phyloP scores from a whole-genome alignment of 2,329 filamentous ascomycete species.

The Hirsutella rhossiliensis region DNA sequence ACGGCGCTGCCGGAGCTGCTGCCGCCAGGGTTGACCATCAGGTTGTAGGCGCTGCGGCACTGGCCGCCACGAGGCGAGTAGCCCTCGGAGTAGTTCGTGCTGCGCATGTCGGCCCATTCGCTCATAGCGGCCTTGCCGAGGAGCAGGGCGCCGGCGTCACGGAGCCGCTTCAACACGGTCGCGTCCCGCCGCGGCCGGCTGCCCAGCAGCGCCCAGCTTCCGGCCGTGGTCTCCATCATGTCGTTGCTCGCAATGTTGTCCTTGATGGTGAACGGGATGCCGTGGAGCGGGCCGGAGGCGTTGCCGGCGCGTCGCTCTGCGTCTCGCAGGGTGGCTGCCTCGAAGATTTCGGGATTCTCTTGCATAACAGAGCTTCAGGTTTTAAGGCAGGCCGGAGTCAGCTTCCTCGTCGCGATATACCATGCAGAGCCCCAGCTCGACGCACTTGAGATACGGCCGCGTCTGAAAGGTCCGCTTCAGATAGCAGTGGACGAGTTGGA shows the following conservation, averaged over 20 bases:
- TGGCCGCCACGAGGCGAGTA: slow-evolving; percentile 55
- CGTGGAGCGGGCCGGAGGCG: slow-evolving; percentile 56
- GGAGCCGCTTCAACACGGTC: slow-evolving; percentile 46
- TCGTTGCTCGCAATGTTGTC: slow-evolving; percentile 61
- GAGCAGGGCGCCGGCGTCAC: slow-evolving; percentile 54
- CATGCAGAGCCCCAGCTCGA: slow-evolving; percentile 3
- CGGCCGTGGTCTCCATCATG: slow-evolving; percentile 62
- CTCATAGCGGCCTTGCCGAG: slow-evolving; percentile 59
- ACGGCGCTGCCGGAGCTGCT: slow-evolving; percentile 55
- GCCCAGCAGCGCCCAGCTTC: slow-evolving; percentile 54
- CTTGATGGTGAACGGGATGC: slow-evolving; percentile 65
- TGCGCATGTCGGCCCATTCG: slow-evolving; percentile 66
- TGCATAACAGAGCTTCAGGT: slow-evolving; percentile 43
- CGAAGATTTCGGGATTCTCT: slow-evolving; percentile 53
- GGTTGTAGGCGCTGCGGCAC: slow-evolving; percentile 53
- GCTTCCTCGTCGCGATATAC: too few relatives aligned
- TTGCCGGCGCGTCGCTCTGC: slow-evolving; percentile 42
- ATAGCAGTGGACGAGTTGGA: slow-evolving; percentile 51
- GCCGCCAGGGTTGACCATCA: slow-evolving; percentile 56
- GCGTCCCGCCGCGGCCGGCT: slow-evolving; percentile 57
- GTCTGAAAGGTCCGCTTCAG: slow-evolving; percentile 48
- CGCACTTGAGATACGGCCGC: slow-evolving; percentile 50
- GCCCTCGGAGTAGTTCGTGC: slow-evolving; percentile 54
- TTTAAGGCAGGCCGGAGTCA: background rate
- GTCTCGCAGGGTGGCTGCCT: slow-evolving; percentile 50